Conservation (phyloP, 2,329 filamentous ascomycete genomes). For the Ustulina deusta region DNA sequence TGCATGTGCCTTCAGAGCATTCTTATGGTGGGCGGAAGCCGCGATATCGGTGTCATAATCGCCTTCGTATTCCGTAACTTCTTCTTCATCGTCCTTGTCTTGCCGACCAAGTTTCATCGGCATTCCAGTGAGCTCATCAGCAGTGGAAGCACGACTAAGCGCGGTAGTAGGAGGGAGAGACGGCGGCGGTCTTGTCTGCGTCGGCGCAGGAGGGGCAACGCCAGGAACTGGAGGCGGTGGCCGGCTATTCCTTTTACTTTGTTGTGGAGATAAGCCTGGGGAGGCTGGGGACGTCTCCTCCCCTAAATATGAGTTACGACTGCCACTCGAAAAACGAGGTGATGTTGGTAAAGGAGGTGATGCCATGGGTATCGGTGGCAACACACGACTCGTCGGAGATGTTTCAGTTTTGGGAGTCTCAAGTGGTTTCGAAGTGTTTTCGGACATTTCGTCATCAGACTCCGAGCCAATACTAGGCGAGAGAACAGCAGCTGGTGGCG, state of each 20-base stretch:
- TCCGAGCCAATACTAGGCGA: slow-evolving; percentile 84
- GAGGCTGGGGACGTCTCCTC: slow-evolving; percentile 56
- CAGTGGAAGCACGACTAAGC: slow-evolving; percentile 69
- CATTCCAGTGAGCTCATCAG: slow-evolving; percentile 62
- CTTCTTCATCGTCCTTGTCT: slow-evolving; percentile 75
- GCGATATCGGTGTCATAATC: slow-evolving; percentile 99
- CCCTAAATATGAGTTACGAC: slow-evolving; percentile 52
- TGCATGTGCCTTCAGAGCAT: slow-evolving; percentile 85
- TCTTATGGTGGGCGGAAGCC: slow-evolving; percentile 92
- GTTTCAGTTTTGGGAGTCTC: slow-evolving; percentile 56
- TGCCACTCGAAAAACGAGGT: slow-evolving; percentile 52
- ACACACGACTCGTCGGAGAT: slow-evolving; percentile 54
- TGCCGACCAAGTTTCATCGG: slow-evolving; percentile 57
- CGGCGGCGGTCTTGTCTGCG: slow-evolving; percentile 72
- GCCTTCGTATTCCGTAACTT: slow-evolving; percentile 93
- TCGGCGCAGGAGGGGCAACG: slow-evolving; percentile 60
- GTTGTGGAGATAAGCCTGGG: slow-evolving; percentile 52
- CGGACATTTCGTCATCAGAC: slow-evolving; percentile 87
- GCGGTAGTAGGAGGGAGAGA: slow-evolving; percentile 70
- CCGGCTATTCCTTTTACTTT: slow-evolving; percentile 68
- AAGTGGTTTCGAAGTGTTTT: slow-evolving; percentile 59
- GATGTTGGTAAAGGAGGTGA: slow-evolving; percentile 61
- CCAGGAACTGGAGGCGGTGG: slow-evolving; percentile 72
- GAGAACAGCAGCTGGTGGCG: slow-evolving; percentile 64
- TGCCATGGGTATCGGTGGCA: slow-evolving; percentile 60